Percentiles rank a stretch among this genome's conserved stretches.
Conservation (phyloP, 2,329 filamentous ascomycete genomes). For the Neobulgaria alba region DNA sequence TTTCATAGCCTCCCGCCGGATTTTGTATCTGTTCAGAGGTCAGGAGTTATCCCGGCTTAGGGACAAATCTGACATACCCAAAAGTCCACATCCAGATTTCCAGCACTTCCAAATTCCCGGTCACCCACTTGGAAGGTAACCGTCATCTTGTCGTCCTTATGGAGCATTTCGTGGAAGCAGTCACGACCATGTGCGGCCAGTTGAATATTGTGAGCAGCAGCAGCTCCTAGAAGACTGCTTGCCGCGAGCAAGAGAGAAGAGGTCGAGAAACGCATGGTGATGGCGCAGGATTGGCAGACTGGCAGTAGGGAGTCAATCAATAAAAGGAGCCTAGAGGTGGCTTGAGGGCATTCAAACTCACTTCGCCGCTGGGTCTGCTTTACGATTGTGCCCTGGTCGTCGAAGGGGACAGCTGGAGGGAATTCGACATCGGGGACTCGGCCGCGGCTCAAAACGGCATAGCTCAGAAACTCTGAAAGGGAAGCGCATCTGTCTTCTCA, state of each 20-base stretch:
- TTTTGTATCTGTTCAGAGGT: conserved; percentile 57
- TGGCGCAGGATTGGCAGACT: too few species aligned
- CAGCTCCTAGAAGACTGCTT: conserved; percentile 39
- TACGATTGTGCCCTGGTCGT: too few species aligned
- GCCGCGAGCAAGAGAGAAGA: conserved; percentile 23
- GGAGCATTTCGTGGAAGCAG: conserved; percentile 92
- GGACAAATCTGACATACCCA: conserved; percentile 57
- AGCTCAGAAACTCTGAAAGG: too few species aligned
- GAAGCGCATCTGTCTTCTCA: too few species aligned
- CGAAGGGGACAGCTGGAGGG: too few species aligned
- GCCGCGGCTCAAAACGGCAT: too few species aligned
- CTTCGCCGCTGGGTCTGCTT: too few species aligned
- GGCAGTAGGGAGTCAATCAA: too few species aligned
- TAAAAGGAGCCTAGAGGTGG: too few species aligned
- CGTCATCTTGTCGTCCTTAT: conserved; percentile 95
- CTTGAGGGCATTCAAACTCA: too few species aligned
- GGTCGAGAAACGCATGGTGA: conserved; percentile 27
- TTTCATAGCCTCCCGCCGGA: conserved; percentile 65
- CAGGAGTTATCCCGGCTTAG: conserved; percentile 3
- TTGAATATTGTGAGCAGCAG: conserved; percentile 87
- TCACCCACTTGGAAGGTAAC: conserved; percentile 98
- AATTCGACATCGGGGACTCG: too few species aligned
- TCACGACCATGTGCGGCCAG: conserved; percentile 87
- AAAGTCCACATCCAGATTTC: conserved; percentile 94
- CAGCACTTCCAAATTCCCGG: conserved; percentile 86